These are phyloP conservation scores for Chaetomium fimeti DNA, from an alignment of 495 filamentous ascomycete species.

Conservation along the genomic window DNA sequence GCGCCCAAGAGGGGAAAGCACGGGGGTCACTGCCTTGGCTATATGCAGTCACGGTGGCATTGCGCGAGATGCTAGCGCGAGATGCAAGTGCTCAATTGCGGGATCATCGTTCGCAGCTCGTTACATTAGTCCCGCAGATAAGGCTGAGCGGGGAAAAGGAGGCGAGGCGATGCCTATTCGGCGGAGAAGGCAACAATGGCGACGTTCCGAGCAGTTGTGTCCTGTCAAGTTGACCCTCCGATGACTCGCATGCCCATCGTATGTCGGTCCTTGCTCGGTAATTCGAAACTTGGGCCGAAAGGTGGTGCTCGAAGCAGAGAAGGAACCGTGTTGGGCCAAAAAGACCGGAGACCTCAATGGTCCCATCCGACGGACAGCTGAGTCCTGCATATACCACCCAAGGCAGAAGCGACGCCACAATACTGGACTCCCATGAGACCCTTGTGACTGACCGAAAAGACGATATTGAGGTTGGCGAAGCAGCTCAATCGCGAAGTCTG, in stretches of 20 bases:
- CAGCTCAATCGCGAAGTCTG: constrained; percentile 18
- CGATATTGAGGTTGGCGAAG: background rate
- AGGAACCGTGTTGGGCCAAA: background rate
- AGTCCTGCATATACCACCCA: background rate
- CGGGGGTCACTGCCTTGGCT: constrained; percentile 19
- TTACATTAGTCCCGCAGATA: constrained; percentile 15
- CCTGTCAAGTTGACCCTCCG: background rate
- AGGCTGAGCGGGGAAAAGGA: constrained; percentile 25
- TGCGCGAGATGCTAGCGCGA: constrained; percentile 15
- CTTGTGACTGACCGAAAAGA: constrained; percentile 3
- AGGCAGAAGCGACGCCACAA: constrained; percentile 6
- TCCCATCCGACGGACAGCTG: background rate
- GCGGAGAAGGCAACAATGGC: background rate
- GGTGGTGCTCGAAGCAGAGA: background rate
- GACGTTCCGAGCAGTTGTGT: background rate
- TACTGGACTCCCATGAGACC: background rate
- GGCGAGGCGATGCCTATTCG: constrained; percentile 8
- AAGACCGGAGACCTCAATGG: background rate
- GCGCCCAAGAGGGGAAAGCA: constrained; percentile 20
- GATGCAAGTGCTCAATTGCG: constrained; percentile 34
- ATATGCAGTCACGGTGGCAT: constrained; percentile 16
- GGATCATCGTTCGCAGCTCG: constrained; percentile 4
- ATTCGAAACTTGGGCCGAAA: background rate
- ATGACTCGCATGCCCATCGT: constrained; percentile 6
- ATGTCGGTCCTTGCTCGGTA: background rate